Percentiles rank a stretch among this genome's conserved stretches.
phyloP scores from a whole-genome alignment of 2,329 filamentous ascomycete genomes.

The Nigrospora sphaerica region DNA sequence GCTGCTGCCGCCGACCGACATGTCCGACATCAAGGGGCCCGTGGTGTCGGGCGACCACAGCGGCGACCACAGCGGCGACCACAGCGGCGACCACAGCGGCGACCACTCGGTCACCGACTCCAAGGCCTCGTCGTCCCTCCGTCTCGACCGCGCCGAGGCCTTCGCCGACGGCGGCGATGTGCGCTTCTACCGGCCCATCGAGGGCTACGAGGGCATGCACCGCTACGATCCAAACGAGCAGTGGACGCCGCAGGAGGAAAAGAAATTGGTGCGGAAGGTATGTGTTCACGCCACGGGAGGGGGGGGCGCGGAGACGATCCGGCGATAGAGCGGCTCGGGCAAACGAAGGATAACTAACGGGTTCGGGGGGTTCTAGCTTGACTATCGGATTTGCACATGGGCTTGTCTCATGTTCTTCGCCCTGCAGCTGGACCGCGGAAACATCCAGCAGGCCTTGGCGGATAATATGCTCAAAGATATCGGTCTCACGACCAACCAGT shows the following conservation, averaged over 20 bases:
- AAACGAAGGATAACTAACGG: too few relatives aligned
- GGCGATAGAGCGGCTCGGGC: too few relatives aligned
- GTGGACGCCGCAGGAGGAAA: conserved; percentile 6
- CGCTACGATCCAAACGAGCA: conserved; percentile 4
- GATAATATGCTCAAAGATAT: conserved; percentile 25
- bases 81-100: neutral
- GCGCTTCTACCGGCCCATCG: conserved; percentile 3
- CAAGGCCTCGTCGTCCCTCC: neutral
- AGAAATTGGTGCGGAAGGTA: conserved; percentile 5
- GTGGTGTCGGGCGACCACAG: neutral
- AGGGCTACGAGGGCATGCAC: conserved; percentile 6
- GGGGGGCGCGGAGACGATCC: too few relatives aligned
- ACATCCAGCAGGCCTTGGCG: conserved; percentile 29
- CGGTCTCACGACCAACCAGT: conserved; percentile 21
- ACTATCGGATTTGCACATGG: conserved; percentile 41
- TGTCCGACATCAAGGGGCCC: neutral
- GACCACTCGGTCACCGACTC: neutral
- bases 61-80: neutral
- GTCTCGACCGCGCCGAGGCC: neutral
- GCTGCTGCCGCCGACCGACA: neutral
- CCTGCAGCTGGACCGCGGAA: conserved; percentile 41
- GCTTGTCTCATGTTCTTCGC: conserved; percentile 48
- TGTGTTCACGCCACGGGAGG: neutral
- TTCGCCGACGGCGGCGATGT: conserved; percentile 3
- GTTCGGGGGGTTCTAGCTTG: conserved; percentile 18